Base-by-base conservation (phyloP, 345 rosid species). In the Theobroma cacao region DNA sequence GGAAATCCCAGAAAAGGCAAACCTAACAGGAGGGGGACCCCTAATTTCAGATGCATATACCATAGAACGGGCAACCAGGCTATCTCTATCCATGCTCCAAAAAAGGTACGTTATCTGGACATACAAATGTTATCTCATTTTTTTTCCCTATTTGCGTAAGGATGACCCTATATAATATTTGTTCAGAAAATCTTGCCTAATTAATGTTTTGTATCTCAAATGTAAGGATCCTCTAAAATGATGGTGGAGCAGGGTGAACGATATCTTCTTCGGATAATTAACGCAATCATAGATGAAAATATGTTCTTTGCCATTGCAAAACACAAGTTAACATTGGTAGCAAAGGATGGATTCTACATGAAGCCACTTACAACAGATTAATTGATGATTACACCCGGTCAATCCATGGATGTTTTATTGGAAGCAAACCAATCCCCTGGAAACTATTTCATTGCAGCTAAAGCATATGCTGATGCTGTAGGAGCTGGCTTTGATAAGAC, bases 401-500 rank as follows among this genome's bases (percentile, higher is more conserved):
- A 92, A 83, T 82, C 91, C 61, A 82, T 85, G 45, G 94, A 92
- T 75, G 75, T 75, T 22, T 75, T 92, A 59, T 38, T 92, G 13
- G 53, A 82, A 52, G 91, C 94, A 22, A 74, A 90, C 82, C 83
- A 85, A 59, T 63, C 85, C 26, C 38, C 47, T 0, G 53, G 75
- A 48, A 78, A 63, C 63, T 90, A 91, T 47, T 84, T 85, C 90
- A 90, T 90, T 89, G 90, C 90, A 4, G 85, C 92, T 7, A 82
- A 81, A 52, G 86, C 84, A 56, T 90, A 82, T 78, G 79, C 85
- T 5, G 75, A 59, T 22, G 74, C 68, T 22, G 5, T 20, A 0
- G 77, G 2, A 17, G 56, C 80, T 9, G 5, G 30, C 0, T 80
- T 72, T 60, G 83, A 88, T 66, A 85, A 84, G 78, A 80, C 84